Base-by-base conservation (phyloP, 2,329 filamentous ascomycete genomes). In the Polytolypa hystricis region DNA sequence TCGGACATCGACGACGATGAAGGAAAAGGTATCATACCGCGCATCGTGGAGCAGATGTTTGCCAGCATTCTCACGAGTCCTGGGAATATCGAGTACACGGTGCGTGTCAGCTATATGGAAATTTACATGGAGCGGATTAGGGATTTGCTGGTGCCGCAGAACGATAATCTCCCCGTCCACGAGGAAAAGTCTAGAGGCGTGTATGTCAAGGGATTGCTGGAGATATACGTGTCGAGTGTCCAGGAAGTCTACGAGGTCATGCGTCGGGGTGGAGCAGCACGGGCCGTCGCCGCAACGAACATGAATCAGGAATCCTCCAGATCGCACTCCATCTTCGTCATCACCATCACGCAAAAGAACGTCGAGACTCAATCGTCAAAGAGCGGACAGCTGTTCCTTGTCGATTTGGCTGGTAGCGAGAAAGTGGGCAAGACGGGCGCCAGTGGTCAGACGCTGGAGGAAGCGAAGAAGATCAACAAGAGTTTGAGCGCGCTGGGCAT, bases 401-500 rank as follows among this genome's bases (percentile, higher is more conserved):
- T 98, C 45, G 91, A 98, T 79, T 69, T 98, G 70, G 91, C 91
- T 36, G 91, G 91, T 70, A 94, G 85, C 55, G 91, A 98, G 66
- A 96, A 96, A 68, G 86, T 96, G 35, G 89, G 91, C 57, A 96
- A 98, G 73, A 98, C 91, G 19, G 91, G 91, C 50, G 91, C 91
- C 44, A 95, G 85, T 58, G 91, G 91, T 39, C 91, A 96, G 64
- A 96, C 89, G 4, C 71, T 98, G 29, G 91, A 96, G 61, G 91
- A 98, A 61, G 91, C 91, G 42, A 96, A 96, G 72, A 98, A 98
- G 73, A 98, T 98, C 73, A 98, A 98, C 74, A 96, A 96, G 73
- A 95, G 86, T 71, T 74, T 98, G 68, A 95, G 87, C 66, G 87
- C 91, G 38, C 73, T 98, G 42, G 91, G 91, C 53, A 96, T 95